These are phyloP conservation scores for Botrytis hyacinthi DNA, from an alignment of 2,329 filamentous ascomycete genomes.

Conservation along the genomic window DNA sequence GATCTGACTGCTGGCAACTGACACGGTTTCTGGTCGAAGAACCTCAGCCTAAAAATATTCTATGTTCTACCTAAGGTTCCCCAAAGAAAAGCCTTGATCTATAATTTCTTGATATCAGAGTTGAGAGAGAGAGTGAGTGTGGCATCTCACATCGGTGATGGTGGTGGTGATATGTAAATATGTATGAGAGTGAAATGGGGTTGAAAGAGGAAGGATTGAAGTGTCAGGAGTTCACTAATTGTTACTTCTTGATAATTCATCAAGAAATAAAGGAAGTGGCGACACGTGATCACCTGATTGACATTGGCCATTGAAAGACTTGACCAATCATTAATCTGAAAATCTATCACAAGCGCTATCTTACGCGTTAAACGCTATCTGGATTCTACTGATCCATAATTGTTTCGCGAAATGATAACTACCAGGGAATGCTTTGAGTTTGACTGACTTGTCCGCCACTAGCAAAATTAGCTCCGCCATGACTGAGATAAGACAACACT, in stretches of 20 bases:
- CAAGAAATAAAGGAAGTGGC: not conserved
- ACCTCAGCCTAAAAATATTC: not conserved
- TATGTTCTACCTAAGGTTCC: not conserved
- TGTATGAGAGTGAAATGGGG: not conserved
- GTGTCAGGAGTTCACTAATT: conserved; percentile 3
- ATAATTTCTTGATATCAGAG: not conserved
- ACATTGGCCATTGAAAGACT: not conserved
- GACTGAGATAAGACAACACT: conserved; percentile 1
- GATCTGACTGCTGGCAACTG: conserved; percentile 15
- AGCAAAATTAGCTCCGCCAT: conserved; percentile 4
- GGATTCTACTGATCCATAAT: conserved; percentile 1
- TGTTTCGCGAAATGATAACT: not conserved
- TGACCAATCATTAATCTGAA: not conserved
- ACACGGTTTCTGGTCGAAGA: conserved; percentile 1
- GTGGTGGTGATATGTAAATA: not conserved
- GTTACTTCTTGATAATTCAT: not conserved
- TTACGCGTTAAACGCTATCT: conserved; percentile 22
- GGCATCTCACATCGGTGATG: not conserved
- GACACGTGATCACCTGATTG: conserved; percentile 12
- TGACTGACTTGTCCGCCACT: not conserved
- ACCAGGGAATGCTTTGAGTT: not conserved
- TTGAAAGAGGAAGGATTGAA: not conserved
- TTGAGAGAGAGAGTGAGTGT: not conserved
- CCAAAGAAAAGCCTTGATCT: not conserved
- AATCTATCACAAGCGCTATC: conserved; percentile 16